A percentile compares a stretch with the other conserved stretches of the same genome.
phyloP scores from a whole-genome alignment of 495 filamentous ascomycete genomes.

The Parmelia sp. region DNA sequence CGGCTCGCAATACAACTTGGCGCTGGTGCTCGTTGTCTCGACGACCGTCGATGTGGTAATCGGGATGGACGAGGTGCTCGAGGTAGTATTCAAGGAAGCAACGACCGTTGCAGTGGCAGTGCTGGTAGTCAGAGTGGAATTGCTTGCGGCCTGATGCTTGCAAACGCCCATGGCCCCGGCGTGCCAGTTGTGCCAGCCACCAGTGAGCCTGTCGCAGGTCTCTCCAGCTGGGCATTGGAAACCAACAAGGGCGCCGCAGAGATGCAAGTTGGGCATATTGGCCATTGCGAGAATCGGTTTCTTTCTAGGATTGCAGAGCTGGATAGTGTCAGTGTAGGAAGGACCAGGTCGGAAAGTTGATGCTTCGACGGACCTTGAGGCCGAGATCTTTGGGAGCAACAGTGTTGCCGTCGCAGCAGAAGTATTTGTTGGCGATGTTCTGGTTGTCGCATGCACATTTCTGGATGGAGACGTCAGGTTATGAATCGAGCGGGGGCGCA shows the following conservation, averaged over 20 bases:
- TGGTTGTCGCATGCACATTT: neutral
- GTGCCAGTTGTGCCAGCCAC: neutral
- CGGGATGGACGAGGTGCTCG: neutral
- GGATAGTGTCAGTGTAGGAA: neutral
- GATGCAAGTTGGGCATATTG: neutral
- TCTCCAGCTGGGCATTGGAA: neutral
- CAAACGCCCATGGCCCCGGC: neutral
- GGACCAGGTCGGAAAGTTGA: neutral
- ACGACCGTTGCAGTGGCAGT: neutral
- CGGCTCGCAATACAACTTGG: neutral
- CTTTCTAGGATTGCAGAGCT: neutral
- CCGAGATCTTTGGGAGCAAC: neutral
- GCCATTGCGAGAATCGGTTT: neutral
- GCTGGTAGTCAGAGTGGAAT: neutral
- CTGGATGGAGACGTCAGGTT: neutral
- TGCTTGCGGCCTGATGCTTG: no score
- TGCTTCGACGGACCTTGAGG: neutral
- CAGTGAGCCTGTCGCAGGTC: neutral
- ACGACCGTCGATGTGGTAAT: neutral
- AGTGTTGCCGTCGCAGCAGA: neutral
- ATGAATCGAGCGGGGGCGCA: neutral
- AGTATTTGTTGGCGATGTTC: constrained; percentile 4
- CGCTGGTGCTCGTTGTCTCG: neutral
- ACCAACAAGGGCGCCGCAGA: neutral
- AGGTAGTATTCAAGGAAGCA: neutral